Base-by-base conservation (phyloP, 1,139 yeast species). In the Lodderomyces pseudojiufengensis region DNA sequence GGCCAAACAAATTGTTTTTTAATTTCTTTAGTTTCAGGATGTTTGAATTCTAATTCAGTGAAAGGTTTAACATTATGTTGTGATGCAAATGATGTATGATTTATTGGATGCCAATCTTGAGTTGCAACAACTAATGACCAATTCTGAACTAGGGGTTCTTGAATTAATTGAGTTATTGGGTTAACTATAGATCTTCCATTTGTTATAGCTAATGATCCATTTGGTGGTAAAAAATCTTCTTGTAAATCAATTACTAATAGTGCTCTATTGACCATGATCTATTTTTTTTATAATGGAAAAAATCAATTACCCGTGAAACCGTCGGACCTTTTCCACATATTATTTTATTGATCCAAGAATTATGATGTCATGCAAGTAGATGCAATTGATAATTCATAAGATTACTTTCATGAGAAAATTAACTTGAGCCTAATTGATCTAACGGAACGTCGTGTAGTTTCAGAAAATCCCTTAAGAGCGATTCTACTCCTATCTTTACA, bases 41-140 rank as follows among this genome's bases (percentile, higher is more conserved):
- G 78, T 1, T 53, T 40, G 50, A 84, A 79, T 35, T 56, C 61
- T 31, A 73, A 44, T 3, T 63, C 55, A 0, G 77, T 62, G 53
- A 65, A 87, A 1, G 92, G 85, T 2, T 64, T 57, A 6, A 65
- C 68, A 7, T 56, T 49, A 48, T 85, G 87, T 38, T 74, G 78
- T 0, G 80, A 70, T 0, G 97, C 95, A 65, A 90, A 90, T 3
- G 95, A 86, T 2, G 75, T 70, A 54, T 90, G 97, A 49, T 76
- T 66, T 10, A 47, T 31, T 0, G 96, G 95, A 54, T 90, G 97
- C 95, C 95, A 87, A 54, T 90, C 97, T 52, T 82, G 79, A 2
- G 95, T 82, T 27, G 88, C 82, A 1, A 84, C 72, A 4, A 86
- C 64, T 3, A 78, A 59, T 26, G 68, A 61, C 94, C 95, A 88